Evolutionary conservation across 2,329 filamentous ascomycete species (phyloP).

Genomic region (Coleophoma eucalyptorum): DNA sequence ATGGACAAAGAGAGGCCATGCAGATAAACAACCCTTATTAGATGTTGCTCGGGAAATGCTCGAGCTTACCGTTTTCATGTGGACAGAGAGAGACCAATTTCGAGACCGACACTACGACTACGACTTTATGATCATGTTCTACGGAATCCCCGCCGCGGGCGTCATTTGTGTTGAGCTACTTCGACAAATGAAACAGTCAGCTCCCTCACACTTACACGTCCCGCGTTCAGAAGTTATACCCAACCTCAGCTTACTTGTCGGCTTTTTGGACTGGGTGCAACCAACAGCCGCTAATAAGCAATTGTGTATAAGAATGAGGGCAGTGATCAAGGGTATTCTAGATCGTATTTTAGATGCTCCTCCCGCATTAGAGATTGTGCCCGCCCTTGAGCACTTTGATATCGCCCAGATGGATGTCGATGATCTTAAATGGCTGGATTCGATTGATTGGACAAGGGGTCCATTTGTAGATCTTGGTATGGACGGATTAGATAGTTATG

Average conservation of each 20-base stretch:
- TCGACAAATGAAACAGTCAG: slow-evolving; percentile 11
- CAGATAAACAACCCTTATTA: slow-evolving; percentile 9
- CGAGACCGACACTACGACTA: slow-evolving; percentile 4
- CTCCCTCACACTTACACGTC: slow-evolving; percentile 4
- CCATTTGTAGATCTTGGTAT: slow-evolving; percentile 4
- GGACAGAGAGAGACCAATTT: slow-evolving; percentile 12
- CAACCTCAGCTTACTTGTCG: slow-evolving; percentile 11
- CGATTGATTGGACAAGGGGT: slow-evolving; percentile 14
- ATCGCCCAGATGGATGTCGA: slow-evolving; percentile 4
- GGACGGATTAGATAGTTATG: not conserved
- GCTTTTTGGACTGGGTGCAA: slow-evolving; percentile 15
- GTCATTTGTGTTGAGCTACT: slow-evolving; percentile 19
- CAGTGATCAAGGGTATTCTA: slow-evolving; percentile 11
- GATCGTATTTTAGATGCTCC: slow-evolving; percentile 11
- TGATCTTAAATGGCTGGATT: slow-evolving; percentile 18
- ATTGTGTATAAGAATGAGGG: slow-evolving; percentile 10
- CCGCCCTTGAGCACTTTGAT: not conserved
- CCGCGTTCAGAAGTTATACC: slow-evolving; percentile 15
- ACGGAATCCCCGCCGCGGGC: slow-evolving; percentile 16
- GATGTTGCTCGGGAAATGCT: slow-evolving; percentile 13
- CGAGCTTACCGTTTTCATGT: slow-evolving; percentile 11
- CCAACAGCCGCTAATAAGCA: slow-evolving; percentile 14
- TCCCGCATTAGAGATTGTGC: not conserved
- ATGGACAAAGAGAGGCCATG: slow-evolving; percentile 8
- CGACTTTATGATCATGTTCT: slow-evolving; percentile 18